A percentile compares a stretch with the other conserved stretches of the same genome.
phyloP scores from a whole-genome alignment of 2,329 filamentous ascomycete genomes.

The Pseudocercospora musae region DNA sequence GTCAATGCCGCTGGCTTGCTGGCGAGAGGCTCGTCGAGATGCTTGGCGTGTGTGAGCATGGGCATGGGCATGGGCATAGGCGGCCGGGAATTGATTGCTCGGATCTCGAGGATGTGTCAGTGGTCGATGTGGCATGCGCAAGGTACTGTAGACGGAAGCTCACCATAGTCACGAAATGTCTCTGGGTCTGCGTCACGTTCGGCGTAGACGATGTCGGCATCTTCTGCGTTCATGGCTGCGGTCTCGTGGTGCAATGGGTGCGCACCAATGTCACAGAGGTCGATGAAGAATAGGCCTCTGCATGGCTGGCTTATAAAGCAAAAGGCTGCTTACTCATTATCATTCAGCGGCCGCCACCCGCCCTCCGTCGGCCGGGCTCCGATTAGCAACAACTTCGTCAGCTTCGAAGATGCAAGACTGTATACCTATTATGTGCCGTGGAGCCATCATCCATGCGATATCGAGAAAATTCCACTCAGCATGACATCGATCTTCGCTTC shows the following conservation, averaged over 20 bases:
- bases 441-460: no score
- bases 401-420: background rate
- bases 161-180: constrained; percentile 28
- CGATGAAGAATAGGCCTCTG: background rate
- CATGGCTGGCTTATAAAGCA: background rate
- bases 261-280: background rate
- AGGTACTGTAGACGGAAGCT: background rate
- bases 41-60: background rate
- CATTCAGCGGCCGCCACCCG: no score
- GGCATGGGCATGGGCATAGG: background rate
- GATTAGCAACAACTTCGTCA: background rate
- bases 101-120: background rate
- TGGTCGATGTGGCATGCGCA: background rate
- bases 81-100: background rate
- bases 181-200: constrained; percentile 55
- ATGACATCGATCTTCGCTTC: constrained; percentile 8
- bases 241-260: background rate
- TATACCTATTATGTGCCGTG: no score
- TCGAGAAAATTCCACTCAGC: no score
- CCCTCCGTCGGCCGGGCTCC: background rate
- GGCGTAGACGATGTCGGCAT: constrained; percentile 53
- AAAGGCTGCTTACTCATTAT: background rate
- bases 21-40: background rate
- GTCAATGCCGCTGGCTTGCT: background rate
- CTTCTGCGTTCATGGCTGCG: constrained; percentile 49